Conservation (phyloP, 345 rosid genomes). For the Punica granatum region DNA sequence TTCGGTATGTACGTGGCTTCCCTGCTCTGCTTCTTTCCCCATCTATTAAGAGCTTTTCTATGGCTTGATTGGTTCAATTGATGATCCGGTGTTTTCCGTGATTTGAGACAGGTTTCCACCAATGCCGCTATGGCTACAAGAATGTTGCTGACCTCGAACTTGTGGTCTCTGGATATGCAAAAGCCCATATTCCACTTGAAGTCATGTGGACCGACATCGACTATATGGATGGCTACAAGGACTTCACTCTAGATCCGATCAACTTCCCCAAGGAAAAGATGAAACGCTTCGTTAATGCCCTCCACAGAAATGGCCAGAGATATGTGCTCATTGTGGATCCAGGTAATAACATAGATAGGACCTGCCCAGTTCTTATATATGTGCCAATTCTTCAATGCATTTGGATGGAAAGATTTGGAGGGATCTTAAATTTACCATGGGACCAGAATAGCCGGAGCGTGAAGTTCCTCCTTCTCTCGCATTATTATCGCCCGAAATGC, state of each 20-base stretch:
- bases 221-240: conserved; percentile 65
- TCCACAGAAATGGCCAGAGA: conserved; percentile 60
- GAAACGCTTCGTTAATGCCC: conserved; percentile 32
- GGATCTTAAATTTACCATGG: too few species aligned
- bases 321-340: conserved; percentile 64
- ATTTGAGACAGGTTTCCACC: conserved; percentile 49
- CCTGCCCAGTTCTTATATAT: too few species aligned
- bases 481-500: too few species aligned
- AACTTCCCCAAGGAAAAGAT: conserved; percentile 45
- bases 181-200: conserved; percentile 63
- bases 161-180: conserved; percentile 60
- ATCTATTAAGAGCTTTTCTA: too few species aligned
- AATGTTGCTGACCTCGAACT: conserved; percentile 46
- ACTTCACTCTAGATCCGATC: conserved; percentile 60
- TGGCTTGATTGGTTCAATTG: too few species aligned
- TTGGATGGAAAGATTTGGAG: too few species aligned
- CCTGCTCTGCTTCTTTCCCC: neutral
- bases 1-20: conserved; percentile 29
- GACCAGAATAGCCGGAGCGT: neutral
- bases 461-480: too few species aligned
- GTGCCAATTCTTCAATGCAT: too few species aligned
- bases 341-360: conserved; percentile 24
- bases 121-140: conserved; percentile 61
- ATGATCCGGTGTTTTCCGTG: too few species aligned
- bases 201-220: conserved; percentile 85